Base-by-base conservation (phyloP, 2,329 filamentous ascomycete genomes). In the Alternaria brassicae region DNA sequence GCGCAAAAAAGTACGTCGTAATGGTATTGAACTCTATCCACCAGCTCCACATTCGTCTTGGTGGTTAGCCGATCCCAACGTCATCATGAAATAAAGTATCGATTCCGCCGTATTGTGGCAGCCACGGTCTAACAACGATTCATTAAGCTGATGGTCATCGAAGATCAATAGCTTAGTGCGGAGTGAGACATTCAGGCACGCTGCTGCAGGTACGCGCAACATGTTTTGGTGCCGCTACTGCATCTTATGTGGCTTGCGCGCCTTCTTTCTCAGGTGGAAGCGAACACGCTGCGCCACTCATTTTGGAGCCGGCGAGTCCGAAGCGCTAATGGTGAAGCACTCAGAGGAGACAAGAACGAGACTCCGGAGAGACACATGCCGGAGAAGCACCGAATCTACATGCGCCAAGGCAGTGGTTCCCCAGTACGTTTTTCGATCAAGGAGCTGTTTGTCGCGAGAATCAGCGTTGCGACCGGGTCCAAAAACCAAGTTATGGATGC, bases 131-230 rank as follows among this genome's bases (percentile, higher is more conserved):
- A 21, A 45, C 12, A 41, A 36, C 6, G 17, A 47, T 12, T 36
- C 19, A 28, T 34, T 25, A 27, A 12, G 30, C 17, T 34, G 32
- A 48, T 59, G 49, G 53, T 48, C 45, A 37, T 60, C 47, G 47
- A 21, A 52, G 57, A 48, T 60, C 45, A 37, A 45, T 54, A 48
- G 44, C 30, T 40, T 27, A 23, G 28, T 36, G 41, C 44, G 56
- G 45, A 45, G 50, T 32, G 41, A 25, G 36, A 23, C 21, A 34
- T 51, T 50, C 54, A 57, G 53, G 60, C 49, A 68, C 65, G 61
- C 66, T 67, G 68, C 60, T 73, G 73, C 73, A 77, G 72, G 73
- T 74, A 75, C 73, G 69, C 69, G 69, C 60, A 64, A 56, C 53
- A 58, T 53, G 51, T 66, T 60, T 66, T 60, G 36, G 27, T 56